Percentiles rank a stretch among this genome's conserved stretches.
These are phyloP conservation scores for Phaeophleospora eucalypticola DNA, from an alignment of 2,329 filamentous ascomycete genomes.

Conservation along the genomic window DNA sequence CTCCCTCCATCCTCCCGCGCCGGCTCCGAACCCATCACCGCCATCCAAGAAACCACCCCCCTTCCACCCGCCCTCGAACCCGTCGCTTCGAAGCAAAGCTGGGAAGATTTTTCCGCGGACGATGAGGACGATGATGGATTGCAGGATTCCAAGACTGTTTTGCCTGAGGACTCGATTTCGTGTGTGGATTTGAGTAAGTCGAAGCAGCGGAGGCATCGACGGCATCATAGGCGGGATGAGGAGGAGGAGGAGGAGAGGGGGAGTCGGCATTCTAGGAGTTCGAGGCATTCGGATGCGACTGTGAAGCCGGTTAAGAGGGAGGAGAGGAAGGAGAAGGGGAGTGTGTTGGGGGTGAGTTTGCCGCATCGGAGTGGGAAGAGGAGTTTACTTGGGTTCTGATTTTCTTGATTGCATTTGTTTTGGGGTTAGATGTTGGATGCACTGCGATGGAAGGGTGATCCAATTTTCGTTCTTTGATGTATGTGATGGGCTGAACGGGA, in stretches of 20 bases:
- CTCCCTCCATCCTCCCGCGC: conserved; percentile 19
- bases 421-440: no score
- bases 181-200: conserved; percentile 30
- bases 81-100: conserved; percentile 14
- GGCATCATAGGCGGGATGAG: conserved; percentile 11
- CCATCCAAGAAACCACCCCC: neutral
- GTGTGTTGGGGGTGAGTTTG: neutral
- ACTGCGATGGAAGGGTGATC: no score
- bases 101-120: conserved; percentile 15
- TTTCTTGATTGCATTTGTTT: no score
- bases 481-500: no score
- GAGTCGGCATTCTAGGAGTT: conserved; percentile 24
- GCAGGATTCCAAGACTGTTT: conserved; percentile 43
- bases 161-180: conserved; percentile 47
- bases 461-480: no score
- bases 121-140: conserved; percentile 35
- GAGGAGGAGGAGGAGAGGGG: conserved; percentile 13
- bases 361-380: conserved; percentile 6
- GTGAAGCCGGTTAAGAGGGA: conserved; percentile 4
- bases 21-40: conserved; percentile 1
- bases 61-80: conserved; percentile 3
- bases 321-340: neutral
- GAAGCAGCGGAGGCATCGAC: conserved; percentile 8
- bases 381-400: conserved; percentile 9
- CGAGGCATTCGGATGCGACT: conserved; percentile 23